These are phyloP conservation scores for Leptoxyphium fumago DNA, from an alignment of 2,329 filamentous ascomycete genomes.

Conservation along the genomic window DNA sequence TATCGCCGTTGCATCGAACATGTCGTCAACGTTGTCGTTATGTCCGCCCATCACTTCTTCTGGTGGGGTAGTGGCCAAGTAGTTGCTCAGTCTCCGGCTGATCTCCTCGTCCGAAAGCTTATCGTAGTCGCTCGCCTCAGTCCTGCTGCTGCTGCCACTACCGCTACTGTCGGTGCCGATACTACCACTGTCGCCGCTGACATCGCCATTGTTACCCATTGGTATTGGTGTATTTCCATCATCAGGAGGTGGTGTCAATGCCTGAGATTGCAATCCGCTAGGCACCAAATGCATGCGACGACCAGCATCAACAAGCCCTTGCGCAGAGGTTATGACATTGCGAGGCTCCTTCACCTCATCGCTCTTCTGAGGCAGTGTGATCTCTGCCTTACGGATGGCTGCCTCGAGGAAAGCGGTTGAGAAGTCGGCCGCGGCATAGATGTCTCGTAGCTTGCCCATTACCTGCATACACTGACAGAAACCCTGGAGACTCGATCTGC, in stretches of 20 bases:
- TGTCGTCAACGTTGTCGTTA: constrained; percentile 1
- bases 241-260: constrained; percentile 19
- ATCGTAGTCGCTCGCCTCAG: constrained; percentile 5
- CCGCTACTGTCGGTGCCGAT: background rate
- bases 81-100: constrained; percentile 31
- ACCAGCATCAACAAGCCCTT: constrained; percentile 32
- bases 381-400: constrained; percentile 73
- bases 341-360: constrained; percentile 17
- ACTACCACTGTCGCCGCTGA: too few relatives aligned
- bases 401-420: constrained; percentile 91
- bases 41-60: constrained; percentile 18
- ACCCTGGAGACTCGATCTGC: constrained; percentile 58
- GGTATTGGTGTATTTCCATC: background rate
- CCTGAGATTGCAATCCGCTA: constrained; percentile 5
- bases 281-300: constrained; percentile 23
- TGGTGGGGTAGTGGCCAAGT: constrained; percentile 36
- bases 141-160: background rate
- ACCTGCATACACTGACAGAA: constrained; percentile 90
- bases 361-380: constrained; percentile 42
- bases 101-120: constrained; percentile 31
- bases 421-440: constrained; percentile 88
- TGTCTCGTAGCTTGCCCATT: constrained; percentile 72
- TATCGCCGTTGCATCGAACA: background rate
- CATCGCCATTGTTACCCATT: too few relatives aligned
- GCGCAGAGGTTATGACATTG: constrained; percentile 25